Conservation (phyloP, 441 rosid species). For the Populus tomentosa region DNA sequence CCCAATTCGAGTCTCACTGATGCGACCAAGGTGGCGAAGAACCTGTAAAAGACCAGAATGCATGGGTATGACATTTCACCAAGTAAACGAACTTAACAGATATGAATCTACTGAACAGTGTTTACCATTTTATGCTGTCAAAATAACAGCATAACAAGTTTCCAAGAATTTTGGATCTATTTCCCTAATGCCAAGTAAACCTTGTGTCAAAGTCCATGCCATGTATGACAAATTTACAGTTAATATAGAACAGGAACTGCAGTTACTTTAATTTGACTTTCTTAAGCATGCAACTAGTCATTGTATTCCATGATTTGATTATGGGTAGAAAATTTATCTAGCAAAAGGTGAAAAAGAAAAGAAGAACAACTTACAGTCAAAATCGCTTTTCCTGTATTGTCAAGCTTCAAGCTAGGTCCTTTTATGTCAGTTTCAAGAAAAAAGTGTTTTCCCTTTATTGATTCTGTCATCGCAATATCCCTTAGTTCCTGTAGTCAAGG, state of each 20-base stretch:
- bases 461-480: conserved; percentile 64
- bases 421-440: conserved; percentile 84
- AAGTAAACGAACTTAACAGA: neutral
- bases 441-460: conserved; percentile 70
- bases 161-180: neutral
- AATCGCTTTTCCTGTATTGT: conserved; percentile 87
- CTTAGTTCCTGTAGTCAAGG: conserved; percentile 56
- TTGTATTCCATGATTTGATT: neutral
- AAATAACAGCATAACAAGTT: conserved; percentile 1
- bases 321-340: neutral
- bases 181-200: neutral
- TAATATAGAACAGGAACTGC: too few species aligned
- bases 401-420: conserved; percentile 84
- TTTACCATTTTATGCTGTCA: neutral
- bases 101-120: neutral
- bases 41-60: conserved; percentile 42
- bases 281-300: neutral
- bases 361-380: conserved; percentile 53
- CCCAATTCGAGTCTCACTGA: conserved; percentile 72
- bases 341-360: neutral
- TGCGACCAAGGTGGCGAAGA: conserved; percentile 91
- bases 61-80: neutral
- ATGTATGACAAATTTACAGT: neutral
- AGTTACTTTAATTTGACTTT: neutral
- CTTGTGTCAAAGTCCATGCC: neutral